A percentile compares a stretch with the other conserved stretches of the same genome.
Conservation (phyloP, 805 yeast species). For the Myxozyma lipomycoides region DNA sequence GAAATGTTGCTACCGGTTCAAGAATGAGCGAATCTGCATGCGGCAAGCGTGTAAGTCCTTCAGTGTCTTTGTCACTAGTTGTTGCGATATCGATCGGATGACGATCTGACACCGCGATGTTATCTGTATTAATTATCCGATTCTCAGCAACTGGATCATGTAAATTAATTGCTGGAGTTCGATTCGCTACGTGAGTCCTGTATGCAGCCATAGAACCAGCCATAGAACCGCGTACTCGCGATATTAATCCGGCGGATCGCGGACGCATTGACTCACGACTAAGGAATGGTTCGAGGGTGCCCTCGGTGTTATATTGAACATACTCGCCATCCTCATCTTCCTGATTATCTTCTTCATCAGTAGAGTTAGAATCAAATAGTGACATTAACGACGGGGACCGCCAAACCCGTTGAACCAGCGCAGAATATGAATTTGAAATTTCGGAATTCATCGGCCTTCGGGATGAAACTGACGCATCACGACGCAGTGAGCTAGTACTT, state of each 20-base stretch:
- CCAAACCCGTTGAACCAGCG: not conserved
- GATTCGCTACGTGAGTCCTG: not conserved
- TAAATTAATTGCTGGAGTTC: not conserved
- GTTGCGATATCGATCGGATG: not conserved
- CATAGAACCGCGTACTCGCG: not conserved
- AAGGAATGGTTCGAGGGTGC: not conserved
- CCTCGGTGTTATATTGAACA: not conserved
- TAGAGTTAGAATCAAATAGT: not conserved
- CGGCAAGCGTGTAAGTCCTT: slow-evolving; percentile 7
- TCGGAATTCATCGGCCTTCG: slow-evolving; percentile 3
- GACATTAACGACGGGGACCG: not conserved
- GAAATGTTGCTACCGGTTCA: slow-evolving; percentile 20
- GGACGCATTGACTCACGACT: not conserved
- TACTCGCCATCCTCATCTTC: not conserved
- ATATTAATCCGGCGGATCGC: not conserved
- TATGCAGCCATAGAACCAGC: not conserved
- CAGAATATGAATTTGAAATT: not conserved
- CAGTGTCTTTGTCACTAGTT: not conserved
- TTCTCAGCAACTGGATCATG: not conserved
- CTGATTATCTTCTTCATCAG: not conserved
- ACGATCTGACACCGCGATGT: not conserved
- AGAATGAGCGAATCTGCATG: slow-evolving; percentile 18
- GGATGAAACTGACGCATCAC: not conserved
- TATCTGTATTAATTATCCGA: slow-evolving; percentile 21
- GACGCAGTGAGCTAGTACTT: not conserved